Evolutionary conservation across 345 rosid species (phyloP).

Genomic region (Lepidium sativum): DNA sequence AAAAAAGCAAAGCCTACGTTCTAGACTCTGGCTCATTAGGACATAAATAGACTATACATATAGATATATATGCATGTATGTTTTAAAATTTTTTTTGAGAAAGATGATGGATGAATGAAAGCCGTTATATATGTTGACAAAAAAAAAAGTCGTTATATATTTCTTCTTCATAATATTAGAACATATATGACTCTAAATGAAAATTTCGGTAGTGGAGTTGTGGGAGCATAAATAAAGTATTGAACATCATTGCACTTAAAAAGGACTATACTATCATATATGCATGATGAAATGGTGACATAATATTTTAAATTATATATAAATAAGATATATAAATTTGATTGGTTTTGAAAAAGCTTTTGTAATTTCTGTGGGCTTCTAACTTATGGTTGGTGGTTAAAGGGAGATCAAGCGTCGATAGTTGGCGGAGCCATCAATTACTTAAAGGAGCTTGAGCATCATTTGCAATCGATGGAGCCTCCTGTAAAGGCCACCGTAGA

Average conservation of each 20-base stretch:
- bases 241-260: conserved; percentile 21
- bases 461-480: conserved; percentile 58
- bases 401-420: conserved; percentile 97
- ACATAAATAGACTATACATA: conserved; percentile 4
- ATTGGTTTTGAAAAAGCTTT: conserved; percentile 12
- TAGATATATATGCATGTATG: conserved; percentile 5
- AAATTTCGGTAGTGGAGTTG: conserved; percentile 19
- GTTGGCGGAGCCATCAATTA: conserved; percentile 86
- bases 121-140: conserved; percentile 14
- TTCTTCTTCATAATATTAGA: not conserved
- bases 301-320: not conserved
- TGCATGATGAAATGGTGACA: conserved; percentile 10
- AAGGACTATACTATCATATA: conserved; percentile 1
- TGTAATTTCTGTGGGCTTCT: conserved; percentile 7
- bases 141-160: conserved; percentile 1
- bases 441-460: conserved; percentile 85
- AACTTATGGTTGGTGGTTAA: conserved; percentile 10
- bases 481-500: conserved; percentile 30
- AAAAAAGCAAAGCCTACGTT: conserved; percentile 22
- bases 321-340: not conserved
- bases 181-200: not conserved
- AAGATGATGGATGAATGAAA: conserved; percentile 7
- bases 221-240: conserved; percentile 14
- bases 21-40: conserved; percentile 13
- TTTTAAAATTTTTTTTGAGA: not conserved